Base-by-base conservation (phyloP, 1,139 yeast species). In the Suhomyces bokatorum region DNA sequence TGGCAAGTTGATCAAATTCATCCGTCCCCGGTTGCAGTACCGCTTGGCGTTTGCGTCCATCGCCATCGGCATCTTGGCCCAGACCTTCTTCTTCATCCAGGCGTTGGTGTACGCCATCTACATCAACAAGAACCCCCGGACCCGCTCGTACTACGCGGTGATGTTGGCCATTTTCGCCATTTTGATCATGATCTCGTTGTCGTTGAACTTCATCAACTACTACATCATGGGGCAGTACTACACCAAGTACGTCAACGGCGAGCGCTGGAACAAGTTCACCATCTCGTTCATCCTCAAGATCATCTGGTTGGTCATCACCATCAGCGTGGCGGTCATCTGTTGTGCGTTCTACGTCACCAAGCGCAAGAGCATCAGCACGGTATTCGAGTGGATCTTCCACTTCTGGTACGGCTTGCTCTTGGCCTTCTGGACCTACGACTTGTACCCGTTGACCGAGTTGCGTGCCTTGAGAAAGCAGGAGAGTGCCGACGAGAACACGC, bases 371-470 rank as follows among this genome's bases (percentile, higher is more conserved):
- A 43, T 57, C 32, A 60, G 68, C 27, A 62, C 67, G n/a, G 43
- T 57, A 6, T 59, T 67, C 39, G 73, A 67, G 52, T 67, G 73
- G 73, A 52, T 55, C 30, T 66, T 67, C 58, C 69, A 66, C 47
- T 64, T 66, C 52, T 66, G 71, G 71, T 67, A 67, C 49, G 71
- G 72, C 4, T 51, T 67, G 32, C 56, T 67, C 42, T 54, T 67
- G 46, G 65, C 66, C 8, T 62, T 66, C 54, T 67, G 73, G 73
- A 62, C 71, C 40, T 63, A 65, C 49, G 72, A 67, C 49, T 60
- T 67, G 40, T 62, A 66, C 51, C 73, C 72, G 47, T 58, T 63
- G 46, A 63, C 67, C n/a, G 67, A 64, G 40, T 51, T 54, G 41
- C 36, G 57, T 16, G 56, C 56, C 4, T 49, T 53, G 35, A 39